Conservation (phyloP, 345 rosid species). For the Garcia nutans region DNA sequence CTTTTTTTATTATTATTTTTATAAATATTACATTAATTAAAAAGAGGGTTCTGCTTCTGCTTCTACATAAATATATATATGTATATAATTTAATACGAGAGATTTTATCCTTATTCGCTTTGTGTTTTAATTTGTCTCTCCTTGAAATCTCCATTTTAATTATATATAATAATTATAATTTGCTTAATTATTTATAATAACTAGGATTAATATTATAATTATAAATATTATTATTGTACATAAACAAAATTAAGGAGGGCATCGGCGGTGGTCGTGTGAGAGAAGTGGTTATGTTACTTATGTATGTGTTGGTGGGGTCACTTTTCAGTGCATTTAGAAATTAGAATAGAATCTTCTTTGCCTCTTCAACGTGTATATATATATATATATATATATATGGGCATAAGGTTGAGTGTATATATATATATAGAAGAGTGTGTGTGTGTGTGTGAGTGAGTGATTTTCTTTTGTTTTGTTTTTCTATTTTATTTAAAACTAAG, state of each 20-base stretch:
- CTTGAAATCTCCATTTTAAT: conserved; percentile 40
- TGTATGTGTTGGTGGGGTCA: conserved; percentile 36
- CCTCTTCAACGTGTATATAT: conserved; percentile 30
- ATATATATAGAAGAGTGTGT: conserved; percentile 3
- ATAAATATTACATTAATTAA: conserved; percentile 3
- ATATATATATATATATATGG: too few species aligned
- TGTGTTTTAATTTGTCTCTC: conserved; percentile 58
- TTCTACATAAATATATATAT: too few species aligned
- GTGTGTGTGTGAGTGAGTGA: conserved; percentile 14
- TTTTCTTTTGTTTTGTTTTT: neutral
- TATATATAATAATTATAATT: conserved; percentile 11
- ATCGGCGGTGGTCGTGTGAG: conserved; percentile 56
- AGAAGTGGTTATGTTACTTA: neutral
- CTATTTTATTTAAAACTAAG: too few species aligned
- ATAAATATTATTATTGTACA: too few species aligned
- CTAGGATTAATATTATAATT: too few species aligned
- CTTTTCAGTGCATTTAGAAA: conserved; percentile 40
- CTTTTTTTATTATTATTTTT: conserved; percentile 4
- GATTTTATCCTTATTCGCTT: conserved; percentile 36
- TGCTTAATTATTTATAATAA: conserved; percentile 6
- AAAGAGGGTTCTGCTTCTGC: neutral
- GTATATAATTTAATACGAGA: too few species aligned
- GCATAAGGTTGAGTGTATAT: neutral
- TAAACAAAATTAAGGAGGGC: conserved; percentile 17
- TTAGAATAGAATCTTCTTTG: conserved; percentile 64